phyloP scores from a whole-genome alignment of 1,139 yeast genomes.

The Wickerhamiella infanticola region DNA sequence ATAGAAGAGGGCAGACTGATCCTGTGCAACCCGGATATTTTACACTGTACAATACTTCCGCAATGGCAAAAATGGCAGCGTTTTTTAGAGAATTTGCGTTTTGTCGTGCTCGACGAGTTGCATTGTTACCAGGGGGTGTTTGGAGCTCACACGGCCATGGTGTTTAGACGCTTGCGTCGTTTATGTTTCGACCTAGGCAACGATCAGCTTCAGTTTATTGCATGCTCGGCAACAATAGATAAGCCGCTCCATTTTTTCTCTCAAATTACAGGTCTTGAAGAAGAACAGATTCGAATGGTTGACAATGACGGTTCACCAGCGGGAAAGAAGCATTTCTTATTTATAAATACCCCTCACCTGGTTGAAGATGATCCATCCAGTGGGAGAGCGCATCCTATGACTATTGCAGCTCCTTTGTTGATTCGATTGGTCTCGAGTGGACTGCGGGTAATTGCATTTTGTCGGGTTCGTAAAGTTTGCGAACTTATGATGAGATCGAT shows the following conservation, averaged over 20 bases:
- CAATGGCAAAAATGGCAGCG: constrained; percentile 39
- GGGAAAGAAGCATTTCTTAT: constrained; percentile 55
- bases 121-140: constrained; percentile 83
- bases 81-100: constrained; percentile 47
- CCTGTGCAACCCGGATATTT: constrained; percentile 88
- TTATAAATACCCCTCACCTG: constrained; percentile 72
- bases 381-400: constrained; percentile 56
- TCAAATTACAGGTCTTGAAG: constrained; percentile 49
- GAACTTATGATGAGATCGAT: constrained; percentile 79
- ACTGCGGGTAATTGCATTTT: constrained; percentile 77
- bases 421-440: constrained; percentile 46
- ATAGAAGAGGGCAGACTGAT: constrained; percentile 57
- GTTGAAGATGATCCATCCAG: constrained; percentile 40
- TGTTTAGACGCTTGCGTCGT: constrained; percentile 62
- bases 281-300: constrained; percentile 35
- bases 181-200: constrained; percentile 43
- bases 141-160: constrained; percentile 81
- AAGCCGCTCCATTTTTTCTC: constrained; percentile 59
- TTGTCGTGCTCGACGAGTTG: constrained; percentile 71
- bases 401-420: constrained; percentile 60
- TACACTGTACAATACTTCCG: constrained; percentile 76
- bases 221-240: constrained; percentile 86
- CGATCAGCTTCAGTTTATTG: constrained; percentile 42
- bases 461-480: constrained; percentile 73
- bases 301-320: constrained; percentile 77